Conservation (phyloP, 306 rosid species). For the Inga oerstediana region DNA sequence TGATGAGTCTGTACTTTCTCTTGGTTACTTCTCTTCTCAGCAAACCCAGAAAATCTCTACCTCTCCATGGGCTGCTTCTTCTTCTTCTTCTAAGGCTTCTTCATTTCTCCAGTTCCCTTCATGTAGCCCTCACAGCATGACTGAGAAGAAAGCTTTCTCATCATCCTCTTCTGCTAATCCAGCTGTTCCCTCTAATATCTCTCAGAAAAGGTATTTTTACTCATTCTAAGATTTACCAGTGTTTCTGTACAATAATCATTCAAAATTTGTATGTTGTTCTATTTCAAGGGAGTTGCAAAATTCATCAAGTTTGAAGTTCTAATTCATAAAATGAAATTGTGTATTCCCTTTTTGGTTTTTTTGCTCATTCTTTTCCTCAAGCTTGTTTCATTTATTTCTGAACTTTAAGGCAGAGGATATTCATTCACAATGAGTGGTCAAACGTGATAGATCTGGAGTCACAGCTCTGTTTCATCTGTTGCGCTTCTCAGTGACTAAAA, state of each 20-base stretch:
- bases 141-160: constrained; percentile 52
- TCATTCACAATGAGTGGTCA: constrained; percentile 61
- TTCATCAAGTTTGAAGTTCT: background rate
- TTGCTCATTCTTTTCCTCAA: background rate
- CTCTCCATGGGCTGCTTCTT: constrained; percentile 50
- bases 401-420: constrained; percentile 65
- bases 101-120: constrained; percentile 55
- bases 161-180: constrained; percentile 65
- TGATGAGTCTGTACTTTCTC: constrained; percentile 56
- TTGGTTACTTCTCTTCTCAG: constrained; percentile 48
- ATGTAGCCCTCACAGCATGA: constrained; percentile 6
- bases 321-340: background rate
- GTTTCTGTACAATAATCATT: background rate
- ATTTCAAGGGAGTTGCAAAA: background rate
- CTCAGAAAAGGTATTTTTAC: constrained; percentile 84
- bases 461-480: background rate
- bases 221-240: background rate
- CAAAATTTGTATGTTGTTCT: background rate
- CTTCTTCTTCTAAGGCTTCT: constrained; percentile 37
- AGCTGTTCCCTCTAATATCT: constrained; percentile 78
- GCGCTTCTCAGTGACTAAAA: constrained; percentile 30
- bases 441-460: constrained; percentile 40
- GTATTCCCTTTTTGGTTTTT: background rate
- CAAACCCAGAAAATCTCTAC: constrained; percentile 38
- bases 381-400: constrained; percentile 17